Percentiles rank a stretch among this genome's conserved stretches.
phyloP scores from a whole-genome alignment of 108 stramenopile species.

The Conticribra weissflogii region DNA sequence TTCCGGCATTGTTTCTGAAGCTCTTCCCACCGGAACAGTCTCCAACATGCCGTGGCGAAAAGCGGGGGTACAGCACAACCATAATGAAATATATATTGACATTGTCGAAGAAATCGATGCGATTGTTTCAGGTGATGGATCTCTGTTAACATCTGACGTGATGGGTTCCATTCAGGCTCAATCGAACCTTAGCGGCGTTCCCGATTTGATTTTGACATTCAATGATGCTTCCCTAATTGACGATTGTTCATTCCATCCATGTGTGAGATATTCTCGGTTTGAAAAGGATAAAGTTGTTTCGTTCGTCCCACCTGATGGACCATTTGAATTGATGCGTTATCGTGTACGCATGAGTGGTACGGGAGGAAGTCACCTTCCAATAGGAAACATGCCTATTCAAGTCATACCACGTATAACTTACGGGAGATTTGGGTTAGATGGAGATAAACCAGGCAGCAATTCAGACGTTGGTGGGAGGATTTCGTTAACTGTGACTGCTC shows the following conservation, averaged over 20 bases:
- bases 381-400: slow-evolving; percentile 72
- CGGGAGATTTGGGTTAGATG: slow-evolving; percentile 27
- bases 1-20: slow-evolving; percentile 64
- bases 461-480: slow-evolving; percentile 53
- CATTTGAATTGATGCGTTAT: slow-evolving; percentile 97
- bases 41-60: slow-evolving; percentile 98
- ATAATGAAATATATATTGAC: slow-evolving; percentile 98
- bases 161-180: slow-evolving; percentile 91
- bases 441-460: not conserved
- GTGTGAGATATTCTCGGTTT: slow-evolving; percentile 94
- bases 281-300: slow-evolving; percentile 92
- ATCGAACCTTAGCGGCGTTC: slow-evolving; percentile 92
- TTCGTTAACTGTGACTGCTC: slow-evolving; percentile 55
- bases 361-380: slow-evolving; percentile 35
- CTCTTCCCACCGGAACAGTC: slow-evolving; percentile 89
- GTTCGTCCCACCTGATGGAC: slow-evolving; percentile 99
- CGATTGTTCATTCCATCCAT: slow-evolving; percentile 98
- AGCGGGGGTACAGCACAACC: slow-evolving; percentile 88
- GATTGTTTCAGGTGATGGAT: slow-evolving; percentile 86
- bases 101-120: slow-evolving; percentile 97
- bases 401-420: slow-evolving; percentile 78
- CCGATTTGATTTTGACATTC: slow-evolving; percentile 93
- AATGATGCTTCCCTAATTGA: slow-evolving; percentile 90
- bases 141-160: slow-evolving; percentile 90
- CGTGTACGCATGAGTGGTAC: slow-evolving; percentile 58